Percentiles rank a stretch among this genome's conserved stretches.
phyloP scores from a whole-genome alignment of 2,329 filamentous ascomycete genomes.

The Anisogramma anomala region DNA sequence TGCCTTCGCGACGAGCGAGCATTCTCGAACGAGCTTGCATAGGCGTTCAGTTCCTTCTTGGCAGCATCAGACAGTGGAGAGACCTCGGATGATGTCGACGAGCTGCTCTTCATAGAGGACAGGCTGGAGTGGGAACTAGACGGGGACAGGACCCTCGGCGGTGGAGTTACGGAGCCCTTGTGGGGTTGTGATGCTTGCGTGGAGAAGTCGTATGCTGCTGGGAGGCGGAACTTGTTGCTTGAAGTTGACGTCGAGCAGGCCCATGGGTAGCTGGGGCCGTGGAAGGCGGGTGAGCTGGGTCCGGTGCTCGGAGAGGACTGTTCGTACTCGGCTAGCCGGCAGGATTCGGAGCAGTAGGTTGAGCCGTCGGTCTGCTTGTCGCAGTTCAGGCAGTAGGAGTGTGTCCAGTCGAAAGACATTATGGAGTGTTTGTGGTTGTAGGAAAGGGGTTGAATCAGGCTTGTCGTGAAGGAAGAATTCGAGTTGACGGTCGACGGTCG shows the following conservation, averaged over 20 bases:
- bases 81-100: constrained; percentile 40
- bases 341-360: constrained; percentile 86
- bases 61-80: constrained; percentile 61
- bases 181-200: constrained; percentile 21
- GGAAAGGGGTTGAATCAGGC: not conserved
- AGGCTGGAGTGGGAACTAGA: constrained; percentile 80
- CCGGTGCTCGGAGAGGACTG: constrained; percentile 46
- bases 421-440: constrained; percentile 18
- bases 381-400: constrained; percentile 88
- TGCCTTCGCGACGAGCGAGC: constrained; percentile 50
- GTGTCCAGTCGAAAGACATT: constrained; percentile 62
- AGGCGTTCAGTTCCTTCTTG: constrained; percentile 68
- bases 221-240: constrained; percentile 50
- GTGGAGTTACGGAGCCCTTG: constrained; percentile 27
- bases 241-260: constrained; percentile 21
- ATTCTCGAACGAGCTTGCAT: constrained; percentile 82
- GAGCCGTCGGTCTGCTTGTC: constrained; percentile 75
- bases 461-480: not conserved
- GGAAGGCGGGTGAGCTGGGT: constrained; percentile 44
- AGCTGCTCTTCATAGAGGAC: constrained; percentile 60
- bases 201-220: constrained; percentile 67
- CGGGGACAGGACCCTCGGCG: constrained; percentile 41
- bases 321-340: constrained; percentile 79
- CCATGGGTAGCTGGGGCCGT: constrained; percentile 40
- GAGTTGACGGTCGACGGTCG: not conserved